phyloP scores from a whole-genome alignment of 2,329 filamentous ascomycete genomes.

The Emmonsiellopsis sp. region DNA sequence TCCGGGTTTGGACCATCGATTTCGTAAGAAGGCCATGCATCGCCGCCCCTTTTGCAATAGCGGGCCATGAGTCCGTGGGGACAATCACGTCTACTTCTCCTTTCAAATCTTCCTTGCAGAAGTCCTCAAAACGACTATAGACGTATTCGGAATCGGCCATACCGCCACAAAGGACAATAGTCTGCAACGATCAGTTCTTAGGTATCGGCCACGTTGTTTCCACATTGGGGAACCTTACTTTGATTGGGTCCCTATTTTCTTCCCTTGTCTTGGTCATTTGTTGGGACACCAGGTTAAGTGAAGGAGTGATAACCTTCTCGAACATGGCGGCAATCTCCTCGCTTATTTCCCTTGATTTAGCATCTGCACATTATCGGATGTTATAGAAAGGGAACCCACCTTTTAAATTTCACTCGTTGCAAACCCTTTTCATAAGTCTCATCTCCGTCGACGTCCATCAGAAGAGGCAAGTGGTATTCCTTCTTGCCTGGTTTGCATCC shows the following conservation, averaged over 20 bases:
- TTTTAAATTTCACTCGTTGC: slow-evolving; percentile 2
- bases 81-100: slow-evolving; percentile 4
- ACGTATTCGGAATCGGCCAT: slow-evolving; percentile 10
- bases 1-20: slow-evolving; percentile 1
- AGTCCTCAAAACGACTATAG: slow-evolving; percentile 7
- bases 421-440: background rate
- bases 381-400: background rate
- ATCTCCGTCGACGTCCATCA: slow-evolving; percentile 4
- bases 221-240: background rate
- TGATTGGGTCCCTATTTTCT: background rate
- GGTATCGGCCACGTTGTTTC: background rate
- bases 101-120: slow-evolving; percentile 3
- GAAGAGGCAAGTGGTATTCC: background rate
- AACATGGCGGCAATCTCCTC: slow-evolving; percentile 8
- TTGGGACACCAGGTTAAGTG: background rate
- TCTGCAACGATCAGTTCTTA: background rate
- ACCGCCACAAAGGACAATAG: slow-evolving; percentile 8
- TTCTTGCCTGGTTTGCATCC: background rate
- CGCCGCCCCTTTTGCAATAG: slow-evolving; percentile 12
- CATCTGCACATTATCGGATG: background rate
- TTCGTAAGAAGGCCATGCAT: slow-evolving; percentile 4
- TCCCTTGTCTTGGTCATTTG: slow-evolving; percentile 1
- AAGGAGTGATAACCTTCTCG: slow-evolving; percentile 3
- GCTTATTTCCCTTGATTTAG: background rate
- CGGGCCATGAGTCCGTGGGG: slow-evolving; percentile 10